Evolutionary conservation across 768 basidiomycete species (phyloP).

Genomic region (Guyanaporus albipodus): DNA sequence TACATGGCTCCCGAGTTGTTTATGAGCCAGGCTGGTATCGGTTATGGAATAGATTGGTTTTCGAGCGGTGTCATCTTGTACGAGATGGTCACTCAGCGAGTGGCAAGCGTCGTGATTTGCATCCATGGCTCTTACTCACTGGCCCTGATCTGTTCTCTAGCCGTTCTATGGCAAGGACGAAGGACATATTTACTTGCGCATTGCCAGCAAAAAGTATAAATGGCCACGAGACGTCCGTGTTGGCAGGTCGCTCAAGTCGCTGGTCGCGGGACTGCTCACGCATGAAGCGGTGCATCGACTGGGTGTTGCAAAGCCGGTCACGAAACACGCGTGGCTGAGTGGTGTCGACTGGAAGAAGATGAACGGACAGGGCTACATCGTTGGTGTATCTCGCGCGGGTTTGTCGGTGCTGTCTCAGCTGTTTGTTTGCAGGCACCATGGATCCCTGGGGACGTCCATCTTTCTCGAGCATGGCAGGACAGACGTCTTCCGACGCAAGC

Average conservation of each 20-base stretch:
- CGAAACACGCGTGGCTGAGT: slow-evolving; percentile 43
- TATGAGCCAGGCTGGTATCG: slow-evolving; percentile 21
- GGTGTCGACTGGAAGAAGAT: slow-evolving; percentile 48
- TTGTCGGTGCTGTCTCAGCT: not conserved
- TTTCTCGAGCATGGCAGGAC: slow-evolving; percentile 36
- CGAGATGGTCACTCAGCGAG: slow-evolving; percentile 45
- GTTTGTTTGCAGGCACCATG: slow-evolving; percentile 39
- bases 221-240: slow-evolving; percentile 39
- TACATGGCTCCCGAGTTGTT: slow-evolving; percentile 51
- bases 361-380: slow-evolving; percentile 40
- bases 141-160: slow-evolving; percentile 5
- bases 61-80: slow-evolving; percentile 47
- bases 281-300: slow-evolving; percentile 37
- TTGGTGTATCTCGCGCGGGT: slow-evolving; percentile 28
- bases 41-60: slow-evolving; percentile 51
- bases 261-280: slow-evolving; percentile 41
- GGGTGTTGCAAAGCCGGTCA: slow-evolving; percentile 35
- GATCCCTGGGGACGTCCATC: slow-evolving; percentile 30
- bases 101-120: slow-evolving; percentile 22
- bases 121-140: not conserved
- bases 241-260: slow-evolving; percentile 39
- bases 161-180: slow-evolving; percentile 29
- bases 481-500: slow-evolving; percentile 34
- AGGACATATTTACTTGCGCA: slow-evolving; percentile 25
- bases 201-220: slow-evolving; percentile 27